A percentile compares a stretch with the other conserved stretches of the same genome.
phyloP scores from a whole-genome alignment of 345 rosid genomes.

The Corchorus capsularis region DNA sequence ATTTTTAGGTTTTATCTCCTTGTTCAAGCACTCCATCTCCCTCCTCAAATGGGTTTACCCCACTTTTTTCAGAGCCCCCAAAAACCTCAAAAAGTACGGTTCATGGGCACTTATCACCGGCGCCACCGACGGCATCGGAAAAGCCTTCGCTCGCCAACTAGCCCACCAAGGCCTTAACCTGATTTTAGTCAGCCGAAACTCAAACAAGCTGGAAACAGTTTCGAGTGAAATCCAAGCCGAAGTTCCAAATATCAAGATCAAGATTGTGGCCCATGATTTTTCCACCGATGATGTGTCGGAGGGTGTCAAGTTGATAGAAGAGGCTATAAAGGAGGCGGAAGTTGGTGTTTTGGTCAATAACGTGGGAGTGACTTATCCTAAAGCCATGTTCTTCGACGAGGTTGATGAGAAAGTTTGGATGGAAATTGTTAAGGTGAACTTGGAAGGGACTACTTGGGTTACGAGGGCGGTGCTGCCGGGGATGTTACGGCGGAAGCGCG shows the following conservation, averaged over 20 bases:
- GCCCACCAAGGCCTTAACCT: constrained; percentile 68
- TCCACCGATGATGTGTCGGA: constrained; percentile 19
- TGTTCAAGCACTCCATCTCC: constrained; percentile 38
- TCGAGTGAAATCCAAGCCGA: constrained; percentile 42
- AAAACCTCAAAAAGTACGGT: constrained; percentile 60
- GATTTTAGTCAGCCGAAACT: constrained; percentile 66
- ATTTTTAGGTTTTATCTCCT: constrained; percentile 47
- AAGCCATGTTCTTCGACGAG: constrained; percentile 80
- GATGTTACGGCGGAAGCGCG: constrained; percentile 70
- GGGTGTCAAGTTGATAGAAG: constrained; percentile 38
- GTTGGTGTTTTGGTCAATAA: constrained; percentile 83
- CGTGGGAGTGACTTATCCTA: constrained; percentile 79
- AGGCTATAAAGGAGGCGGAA: constrained; percentile 50
- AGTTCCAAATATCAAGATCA: constrained; percentile 43
- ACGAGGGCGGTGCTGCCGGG: constrained; percentile 57
- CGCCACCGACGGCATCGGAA: constrained; percentile 87
- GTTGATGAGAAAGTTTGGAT: constrained; percentile 70
- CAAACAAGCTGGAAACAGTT: constrained; percentile 45
- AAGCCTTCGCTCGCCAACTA: constrained; percentile 62
- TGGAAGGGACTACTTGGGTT: constrained; percentile 62
- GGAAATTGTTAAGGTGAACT: constrained; percentile 63
- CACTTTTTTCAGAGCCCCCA: constrained; percentile 46
- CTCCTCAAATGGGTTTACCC: constrained; percentile 50
- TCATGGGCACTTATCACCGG: constrained; percentile 93
- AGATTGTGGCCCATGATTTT: constrained; percentile 57